These are phyloP conservation scores for Tylopilus rubrobrunneus DNA, from an alignment of 768 basidiomycete genomes.

Conservation along the genomic window DNA sequence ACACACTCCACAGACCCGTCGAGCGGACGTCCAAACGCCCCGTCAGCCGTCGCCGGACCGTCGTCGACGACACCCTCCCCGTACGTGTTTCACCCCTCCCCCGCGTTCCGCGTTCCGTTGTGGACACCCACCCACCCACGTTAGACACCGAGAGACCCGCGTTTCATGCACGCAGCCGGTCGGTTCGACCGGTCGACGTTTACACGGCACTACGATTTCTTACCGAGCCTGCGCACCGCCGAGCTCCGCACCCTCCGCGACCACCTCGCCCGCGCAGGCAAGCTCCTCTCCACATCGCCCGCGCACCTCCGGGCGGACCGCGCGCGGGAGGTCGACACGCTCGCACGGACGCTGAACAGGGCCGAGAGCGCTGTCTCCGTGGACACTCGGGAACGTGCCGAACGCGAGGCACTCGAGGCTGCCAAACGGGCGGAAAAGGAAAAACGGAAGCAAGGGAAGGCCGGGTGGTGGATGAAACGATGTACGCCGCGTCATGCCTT, in stretches of 20 bases:
- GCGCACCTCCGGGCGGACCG: slow-evolving; percentile 55
- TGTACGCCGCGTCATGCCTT: slow-evolving; percentile 40
- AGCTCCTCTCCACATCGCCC: slow-evolving; percentile 58
- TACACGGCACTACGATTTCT: slow-evolving; percentile 68
- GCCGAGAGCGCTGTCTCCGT: slow-evolving; percentile 74
- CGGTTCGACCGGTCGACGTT: slow-evolving; percentile 63
- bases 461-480: slow-evolving; percentile 81
- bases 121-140: not conserved
- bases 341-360: slow-evolving; percentile 73
- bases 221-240: slow-evolving; percentile 56
- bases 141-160: slow-evolving; percentile 81
- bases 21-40: slow-evolving; percentile 85
- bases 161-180: slow-evolving; percentile 75
- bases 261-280: slow-evolving; percentile 65
- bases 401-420: slow-evolving; percentile 57
- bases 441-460: slow-evolving; percentile 74
- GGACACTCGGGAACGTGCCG: slow-evolving; percentile 64
- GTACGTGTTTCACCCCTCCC: slow-evolving; percentile 38
- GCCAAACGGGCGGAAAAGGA: slow-evolving; percentile 45
- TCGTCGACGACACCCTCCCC: slow-evolving; percentile 62
- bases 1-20: slow-evolving; percentile 50
- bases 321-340: slow-evolving; percentile 60
- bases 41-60: slow-evolving; percentile 65
- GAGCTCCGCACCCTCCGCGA: slow-evolving; percentile 67
- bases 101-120: too few relatives aligned